A percentile compares a stretch with the other conserved stretches of the same genome.
Conservation (phyloP, 331 rosid genomes). For the Phaseolus coccineus region DNA sequence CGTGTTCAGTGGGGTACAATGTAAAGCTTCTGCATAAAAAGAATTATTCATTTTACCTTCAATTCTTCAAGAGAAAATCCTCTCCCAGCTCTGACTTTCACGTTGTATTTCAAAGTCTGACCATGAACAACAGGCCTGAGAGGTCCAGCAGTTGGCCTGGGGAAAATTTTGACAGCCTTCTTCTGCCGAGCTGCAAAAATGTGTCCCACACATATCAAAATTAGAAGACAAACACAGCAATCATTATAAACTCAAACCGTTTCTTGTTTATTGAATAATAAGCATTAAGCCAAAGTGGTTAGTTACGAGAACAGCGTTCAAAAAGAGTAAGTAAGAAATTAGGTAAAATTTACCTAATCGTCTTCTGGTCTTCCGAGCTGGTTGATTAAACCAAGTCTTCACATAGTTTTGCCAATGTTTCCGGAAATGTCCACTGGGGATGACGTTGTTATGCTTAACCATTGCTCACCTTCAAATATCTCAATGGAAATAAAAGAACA, state of each 20-base stretch:
- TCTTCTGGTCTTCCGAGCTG: slow-evolving; percentile 74
- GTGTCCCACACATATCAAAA: not conserved
- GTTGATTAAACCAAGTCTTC: slow-evolving; percentile 84
- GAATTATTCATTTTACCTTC: slow-evolving; percentile 46
- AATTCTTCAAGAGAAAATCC: slow-evolving; percentile 67
- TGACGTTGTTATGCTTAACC: slow-evolving; percentile 81
- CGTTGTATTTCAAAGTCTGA: slow-evolving; percentile 63
- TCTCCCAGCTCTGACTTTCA: slow-evolving; percentile 61
- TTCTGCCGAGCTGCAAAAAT: slow-evolving; percentile 58
- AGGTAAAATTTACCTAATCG: slow-evolving; percentile 54
- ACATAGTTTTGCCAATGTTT: slow-evolving; percentile 84
- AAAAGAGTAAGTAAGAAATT: not conserved
- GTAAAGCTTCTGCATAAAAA: not conserved
- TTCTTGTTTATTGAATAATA: not conserved
- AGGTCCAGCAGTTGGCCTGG: slow-evolving; percentile 62
- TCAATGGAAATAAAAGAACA: not conserved
- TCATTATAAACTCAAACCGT: not conserved
- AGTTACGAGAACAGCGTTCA: not conserved
- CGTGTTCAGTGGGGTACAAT: not conserved
- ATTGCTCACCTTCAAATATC: slow-evolving; percentile 50
- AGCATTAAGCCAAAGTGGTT: not conserved
- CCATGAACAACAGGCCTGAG: slow-evolving; percentile 68
- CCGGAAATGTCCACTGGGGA: slow-evolving; percentile 73
- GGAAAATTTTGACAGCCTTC: slow-evolving; percentile 65
- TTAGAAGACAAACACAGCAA: not conserved